Evolutionary conservation across 768 basidiomycete genomes (phyloP).

Genomic region (Tylopilus felleus): DNA sequence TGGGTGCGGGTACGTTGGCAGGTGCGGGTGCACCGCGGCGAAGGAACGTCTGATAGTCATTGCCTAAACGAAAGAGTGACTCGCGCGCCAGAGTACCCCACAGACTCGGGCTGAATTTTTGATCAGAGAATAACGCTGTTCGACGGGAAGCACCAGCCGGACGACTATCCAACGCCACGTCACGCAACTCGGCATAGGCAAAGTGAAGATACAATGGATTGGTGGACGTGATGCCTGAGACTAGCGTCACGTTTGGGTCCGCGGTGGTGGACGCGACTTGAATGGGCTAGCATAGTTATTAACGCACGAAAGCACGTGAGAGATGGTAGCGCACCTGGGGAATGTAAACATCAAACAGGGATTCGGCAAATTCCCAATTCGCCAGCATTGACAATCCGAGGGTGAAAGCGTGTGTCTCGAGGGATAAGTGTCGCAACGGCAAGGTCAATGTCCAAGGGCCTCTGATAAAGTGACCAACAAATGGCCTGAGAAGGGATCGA

Average conservation of each 20-base stretch:
- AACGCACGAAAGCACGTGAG: not conserved
- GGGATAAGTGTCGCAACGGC: constrained; percentile 42
- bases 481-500: constrained; percentile 50
- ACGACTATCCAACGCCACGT: constrained; percentile 45
- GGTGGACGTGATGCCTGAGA: constrained; percentile 61
- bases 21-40: constrained; percentile 46
- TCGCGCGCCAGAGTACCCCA: constrained; percentile 63
- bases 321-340: constrained; percentile 42
- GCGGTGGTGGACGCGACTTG: constrained; percentile 42
- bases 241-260: constrained; percentile 52
- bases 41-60: constrained; percentile 66
- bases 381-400: constrained; percentile 50
- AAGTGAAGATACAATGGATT: constrained; percentile 55
- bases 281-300: constrained; percentile 40
- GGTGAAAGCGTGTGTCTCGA: constrained; percentile 47
- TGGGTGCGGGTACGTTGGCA: constrained; percentile 18
- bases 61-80: constrained; percentile 56
- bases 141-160: constrained; percentile 43
- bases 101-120: constrained; percentile 58
- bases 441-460: constrained; percentile 54
- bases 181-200: constrained; percentile 61
- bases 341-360: constrained; percentile 56
- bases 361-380: constrained; percentile 63
- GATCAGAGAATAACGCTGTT: constrained; percentile 61
- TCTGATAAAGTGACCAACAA: constrained; percentile 59